Conservation (phyloP, 2,329 filamentous ascomycete genomes). For the Calonectria crousiana region DNA sequence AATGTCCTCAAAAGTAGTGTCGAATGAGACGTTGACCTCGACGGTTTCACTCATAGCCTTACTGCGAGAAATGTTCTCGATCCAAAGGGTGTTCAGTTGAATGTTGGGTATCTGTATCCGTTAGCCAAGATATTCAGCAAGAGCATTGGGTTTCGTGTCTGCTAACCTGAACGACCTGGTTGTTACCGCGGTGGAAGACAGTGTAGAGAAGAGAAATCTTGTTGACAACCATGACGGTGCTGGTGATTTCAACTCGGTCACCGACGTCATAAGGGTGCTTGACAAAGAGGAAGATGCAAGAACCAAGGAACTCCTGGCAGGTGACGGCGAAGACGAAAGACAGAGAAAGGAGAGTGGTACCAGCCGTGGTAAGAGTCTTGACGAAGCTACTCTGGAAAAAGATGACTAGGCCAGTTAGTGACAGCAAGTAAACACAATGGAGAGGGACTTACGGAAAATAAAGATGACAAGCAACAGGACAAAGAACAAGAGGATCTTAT, state of each 20-base stretch:
- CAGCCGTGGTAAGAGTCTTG: slow-evolving; percentile 87
- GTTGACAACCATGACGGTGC: slow-evolving; percentile 83
- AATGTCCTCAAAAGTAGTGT: slow-evolving; percentile 90
- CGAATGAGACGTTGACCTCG: slow-evolving; percentile 83
- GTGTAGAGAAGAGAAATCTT: slow-evolving; percentile 95
- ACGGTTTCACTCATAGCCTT: slow-evolving; percentile 92
- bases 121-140: background rate
- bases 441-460: slow-evolving; percentile 74
- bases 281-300: slow-evolving; percentile 98
- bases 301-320: slow-evolving; percentile 94
- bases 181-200: slow-evolving; percentile 86
- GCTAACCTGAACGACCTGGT: slow-evolving; percentile 74
- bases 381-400: slow-evolving; percentile 91
- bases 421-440: slow-evolving; percentile 3
- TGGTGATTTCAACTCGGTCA: slow-evolving; percentile 86
- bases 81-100: slow-evolving; percentile 89
- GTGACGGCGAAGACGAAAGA: slow-evolving; percentile 96
- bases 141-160: too few species aligned
- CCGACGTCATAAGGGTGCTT: slow-evolving; percentile 98
- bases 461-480: slow-evolving; percentile 85
- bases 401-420: slow-evolving; percentile 66
- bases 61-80: slow-evolving; percentile 93
- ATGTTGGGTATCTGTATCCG: slow-evolving; percentile 83
- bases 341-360: slow-evolving; percentile 92
- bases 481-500: slow-evolving; percentile 85